Percentiles rank a stretch among this genome's conserved stretches.
Evolutionary conservation across 306 rosid species (phyloP).

Genomic region (Pterocarpus macrocarpus): DNA sequence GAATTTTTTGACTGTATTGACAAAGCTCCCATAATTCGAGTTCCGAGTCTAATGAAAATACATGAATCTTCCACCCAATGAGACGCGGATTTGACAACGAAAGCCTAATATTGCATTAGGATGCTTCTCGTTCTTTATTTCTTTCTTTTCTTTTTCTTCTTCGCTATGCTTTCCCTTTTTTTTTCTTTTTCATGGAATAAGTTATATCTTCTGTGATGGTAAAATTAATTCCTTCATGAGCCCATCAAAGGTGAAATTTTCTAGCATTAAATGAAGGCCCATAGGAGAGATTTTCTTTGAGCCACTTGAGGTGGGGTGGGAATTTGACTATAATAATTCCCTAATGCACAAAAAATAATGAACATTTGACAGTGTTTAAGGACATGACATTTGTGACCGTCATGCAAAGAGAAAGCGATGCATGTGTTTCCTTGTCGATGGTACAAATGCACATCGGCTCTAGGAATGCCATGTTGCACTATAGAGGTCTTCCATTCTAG

Average conservation of each 20-base stretch:
- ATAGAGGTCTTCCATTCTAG: background rate
- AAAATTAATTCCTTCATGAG: background rate
- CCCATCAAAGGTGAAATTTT: background rate
- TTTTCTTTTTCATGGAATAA: background rate
- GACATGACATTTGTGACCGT: conserved; percentile 30
- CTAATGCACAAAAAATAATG: background rate
- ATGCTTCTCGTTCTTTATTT: conserved; percentile 43
- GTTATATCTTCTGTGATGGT: background rate
- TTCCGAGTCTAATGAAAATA: background rate
- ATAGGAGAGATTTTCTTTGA: background rate
- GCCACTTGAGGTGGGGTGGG: conserved; percentile 36
- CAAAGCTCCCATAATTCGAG: conserved; percentile 19
- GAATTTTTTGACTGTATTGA: conserved; percentile 28
- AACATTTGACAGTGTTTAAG: background rate
- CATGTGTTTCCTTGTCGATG: background rate
- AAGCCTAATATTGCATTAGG: conserved; percentile 12
- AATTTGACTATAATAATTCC: conserved; percentile 24
- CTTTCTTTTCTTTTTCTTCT: background rate
- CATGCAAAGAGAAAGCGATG: conserved; percentile 15
- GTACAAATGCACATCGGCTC: conserved; percentile 11
- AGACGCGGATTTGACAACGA: conserved; percentile 15
- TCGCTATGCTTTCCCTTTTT: background rate
- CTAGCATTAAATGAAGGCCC: conserved; percentile 20
- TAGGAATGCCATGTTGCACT: conserved; percentile 18
- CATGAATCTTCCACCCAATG: conserved; percentile 34